Conservation (phyloP, 2,329 filamentous ascomycete species). For the Ascocoryne sarcoides region DNA sequence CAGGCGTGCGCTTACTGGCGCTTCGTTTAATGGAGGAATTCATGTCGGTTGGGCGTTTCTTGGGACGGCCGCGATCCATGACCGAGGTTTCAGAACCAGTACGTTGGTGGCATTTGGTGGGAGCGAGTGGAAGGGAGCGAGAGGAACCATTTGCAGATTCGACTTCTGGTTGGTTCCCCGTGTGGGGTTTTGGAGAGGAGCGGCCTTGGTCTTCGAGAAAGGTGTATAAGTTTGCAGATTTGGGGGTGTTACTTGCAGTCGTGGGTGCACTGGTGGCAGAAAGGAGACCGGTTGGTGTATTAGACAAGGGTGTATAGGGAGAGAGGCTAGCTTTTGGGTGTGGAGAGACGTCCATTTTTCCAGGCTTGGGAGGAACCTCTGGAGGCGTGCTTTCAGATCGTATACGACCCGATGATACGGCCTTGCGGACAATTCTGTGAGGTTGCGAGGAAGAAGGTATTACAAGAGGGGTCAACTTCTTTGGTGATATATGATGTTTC, state of each 20-base stretch:
- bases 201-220: slow-evolving; percentile 15
- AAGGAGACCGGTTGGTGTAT: slow-evolving; percentile 15
- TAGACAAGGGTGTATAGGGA: slow-evolving; percentile 36
- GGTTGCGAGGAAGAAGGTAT: slow-evolving; percentile 35
- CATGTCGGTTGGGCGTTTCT: slow-evolving; percentile 40
- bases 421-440: slow-evolving; percentile 12
- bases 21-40: slow-evolving; percentile 28
- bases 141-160: background rate
- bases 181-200: slow-evolving; percentile 20
- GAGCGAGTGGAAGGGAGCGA: slow-evolving; percentile 12
- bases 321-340: slow-evolving; percentile 30
- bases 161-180: slow-evolving; percentile 19
- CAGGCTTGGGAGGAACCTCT: slow-evolving; percentile 33
- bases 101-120: slow-evolving; percentile 36
- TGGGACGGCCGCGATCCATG: slow-evolving; percentile 53
- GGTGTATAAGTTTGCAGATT: slow-evolving; percentile 5
- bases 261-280: slow-evolving; percentile 19
- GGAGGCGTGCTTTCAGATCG: slow-evolving; percentile 38
- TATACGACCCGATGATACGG: slow-evolving; percentile 31
- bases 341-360: slow-evolving; percentile 38
- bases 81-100: slow-evolving; percentile 47
- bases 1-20: slow-evolving; percentile 1
- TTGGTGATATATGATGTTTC: slow-evolving; percentile 41
- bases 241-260: slow-evolving; percentile 17
- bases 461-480: slow-evolving; percentile 45